A percentile compares a stretch with the other conserved stretches of the same genome.
Conservation (phyloP, 768 basidiomycete genomes). For the Rhizopogon rudus region DNA sequence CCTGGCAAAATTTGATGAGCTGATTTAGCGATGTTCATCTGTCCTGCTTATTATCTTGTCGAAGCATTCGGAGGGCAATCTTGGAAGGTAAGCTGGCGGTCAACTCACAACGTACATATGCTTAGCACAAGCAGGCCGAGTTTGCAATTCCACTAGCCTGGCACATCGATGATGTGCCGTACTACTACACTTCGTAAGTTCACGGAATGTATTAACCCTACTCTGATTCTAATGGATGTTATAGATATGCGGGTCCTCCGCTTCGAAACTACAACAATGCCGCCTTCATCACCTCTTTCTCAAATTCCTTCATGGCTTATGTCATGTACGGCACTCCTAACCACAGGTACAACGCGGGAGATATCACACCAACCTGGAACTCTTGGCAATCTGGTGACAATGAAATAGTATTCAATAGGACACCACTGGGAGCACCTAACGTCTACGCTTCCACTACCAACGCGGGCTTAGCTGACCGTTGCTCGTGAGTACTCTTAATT, state of each 20-base stretch:
- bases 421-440: slow-evolving; percentile 9
- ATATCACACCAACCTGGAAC: slow-evolving; percentile 16
- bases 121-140: not conserved
- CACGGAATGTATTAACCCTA: too few relatives aligned
- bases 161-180: slow-evolving; percentile 37
- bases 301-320: slow-evolving; percentile 17
- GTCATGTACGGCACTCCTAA: slow-evolving; percentile 14
- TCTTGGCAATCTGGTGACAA: not conserved
- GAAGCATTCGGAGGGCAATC: slow-evolving; percentile 13
- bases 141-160: slow-evolving; percentile 38
- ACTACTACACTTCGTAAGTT: slow-evolving; percentile 40
- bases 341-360: slow-evolving; percentile 9
- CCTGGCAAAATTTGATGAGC: too few relatives aligned
- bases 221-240: not conserved
- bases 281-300: slow-evolving; percentile 20
- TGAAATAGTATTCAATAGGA: slow-evolving; percentile 40
- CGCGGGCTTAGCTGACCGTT: slow-evolving; percentile 30
- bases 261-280: slow-evolving; percentile 11
- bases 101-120: too few relatives aligned
- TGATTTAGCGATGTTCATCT: slow-evolving; percentile 21
- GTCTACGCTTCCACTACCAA: slow-evolving; percentile 28
- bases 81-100: slow-evolving; percentile 20
- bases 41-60: slow-evolving; percentile 15
- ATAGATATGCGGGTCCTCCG: not conserved
- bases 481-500: slow-evolving; percentile 20